Conservation (phyloP, 768 basidiomycete genomes). For the Trametes meyenii region DNA sequence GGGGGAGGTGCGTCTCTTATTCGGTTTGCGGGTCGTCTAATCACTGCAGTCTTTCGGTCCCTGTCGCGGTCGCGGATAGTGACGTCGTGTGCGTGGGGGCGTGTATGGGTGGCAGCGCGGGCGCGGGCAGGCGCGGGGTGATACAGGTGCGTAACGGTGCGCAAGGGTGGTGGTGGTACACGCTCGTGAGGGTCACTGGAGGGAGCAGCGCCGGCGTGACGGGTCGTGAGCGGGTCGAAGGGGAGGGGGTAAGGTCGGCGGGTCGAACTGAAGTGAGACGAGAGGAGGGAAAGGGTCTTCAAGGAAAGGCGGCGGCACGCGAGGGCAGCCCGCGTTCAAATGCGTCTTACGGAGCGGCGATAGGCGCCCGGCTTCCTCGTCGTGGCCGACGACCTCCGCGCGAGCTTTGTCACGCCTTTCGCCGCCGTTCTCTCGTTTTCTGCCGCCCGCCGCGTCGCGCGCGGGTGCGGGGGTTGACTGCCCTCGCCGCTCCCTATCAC, state of each 20-base stretch:
- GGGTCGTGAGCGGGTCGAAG: background rate
- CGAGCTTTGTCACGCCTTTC: background rate
- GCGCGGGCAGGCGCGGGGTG: background rate
- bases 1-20: background rate
- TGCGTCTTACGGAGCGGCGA: conserved; percentile 1
- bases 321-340: conserved; percentile 2
- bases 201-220: conserved; percentile 3
- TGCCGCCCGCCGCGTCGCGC: background rate
- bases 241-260: no score
- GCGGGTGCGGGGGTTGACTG: no score
- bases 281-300: background rate
- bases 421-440: background rate
- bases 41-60: background rate
- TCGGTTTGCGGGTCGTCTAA: background rate
- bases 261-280: background rate
- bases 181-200: background rate
- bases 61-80: background rate
- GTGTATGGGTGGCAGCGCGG: background rate
- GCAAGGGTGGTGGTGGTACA: background rate
- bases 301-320: background rate
- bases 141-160: background rate
- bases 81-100: background rate
- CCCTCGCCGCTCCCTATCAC: no score
- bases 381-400: background rate
- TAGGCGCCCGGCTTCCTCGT: background rate